Evolutionary conservation across 129 eudicot species (phyloP).

Genomic region (Flaveria trinervia): DNA sequence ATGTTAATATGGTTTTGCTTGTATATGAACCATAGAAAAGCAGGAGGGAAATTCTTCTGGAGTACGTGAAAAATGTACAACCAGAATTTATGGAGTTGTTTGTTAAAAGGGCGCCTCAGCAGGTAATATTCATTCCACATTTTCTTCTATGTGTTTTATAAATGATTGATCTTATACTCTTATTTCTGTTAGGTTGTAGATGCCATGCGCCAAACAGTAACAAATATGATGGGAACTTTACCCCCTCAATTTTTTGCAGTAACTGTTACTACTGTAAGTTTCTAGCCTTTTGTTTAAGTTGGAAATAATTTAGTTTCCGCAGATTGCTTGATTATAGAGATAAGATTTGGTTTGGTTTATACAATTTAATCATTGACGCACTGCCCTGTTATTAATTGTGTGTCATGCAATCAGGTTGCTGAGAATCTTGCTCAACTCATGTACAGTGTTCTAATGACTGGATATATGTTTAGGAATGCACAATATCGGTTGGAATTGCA

Average conservation of each 20-base stretch:
- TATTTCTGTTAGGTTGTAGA: conserved; percentile 73
- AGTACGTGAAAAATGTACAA: conserved; percentile 85
- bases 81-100: conserved; percentile 99
- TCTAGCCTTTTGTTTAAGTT: background rate
- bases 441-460: conserved; percentile 98
- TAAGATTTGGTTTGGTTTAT: background rate
- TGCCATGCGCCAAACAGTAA: conserved; percentile 98
- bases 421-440: conserved; percentile 99
- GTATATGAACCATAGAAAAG: conserved; percentile 46
- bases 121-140: conserved; percentile 45
- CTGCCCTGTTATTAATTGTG: background rate
- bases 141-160: conserved; percentile 6
- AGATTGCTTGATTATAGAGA: conserved; percentile 16
- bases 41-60: conserved; percentile 86
- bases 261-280: conserved; percentile 91
- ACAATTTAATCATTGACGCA: background rate
- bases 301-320: background rate
- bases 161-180: background rate
- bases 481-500: conserved; percentile 90
- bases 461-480: conserved; percentile 97
- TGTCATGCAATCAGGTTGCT: conserved; percentile 67
- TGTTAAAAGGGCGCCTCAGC: conserved; percentile 93
- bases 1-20: conserved; percentile 7
- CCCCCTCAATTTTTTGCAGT: conserved; percentile 97
- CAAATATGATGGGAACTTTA: conserved; percentile 96